Base-by-base conservation (phyloP, 441 rosid species). In the Corymbia calophylla region DNA sequence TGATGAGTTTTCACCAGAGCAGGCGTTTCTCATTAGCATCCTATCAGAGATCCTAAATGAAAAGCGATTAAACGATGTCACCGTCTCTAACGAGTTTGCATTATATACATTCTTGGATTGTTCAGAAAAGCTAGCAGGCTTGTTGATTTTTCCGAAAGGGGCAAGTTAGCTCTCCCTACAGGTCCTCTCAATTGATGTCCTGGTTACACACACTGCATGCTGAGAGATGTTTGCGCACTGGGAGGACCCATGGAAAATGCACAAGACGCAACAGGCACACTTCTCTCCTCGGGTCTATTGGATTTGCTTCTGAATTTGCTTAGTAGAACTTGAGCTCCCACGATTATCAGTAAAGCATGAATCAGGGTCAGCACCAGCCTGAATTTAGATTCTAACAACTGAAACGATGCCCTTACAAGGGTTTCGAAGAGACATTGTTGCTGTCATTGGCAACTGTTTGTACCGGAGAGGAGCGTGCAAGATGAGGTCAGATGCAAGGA, bases 371-470 rank as follows among this genome's bases (percentile, higher is more conserved):
- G 77, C 88, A 88, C 82, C 90, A 27, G n/a, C n/a, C n/a, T n/a
- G 81, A 91, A 87, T 62, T 55, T 68, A 27, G 82, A 86, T 68
- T 89, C 68, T 58, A 64, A 47, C 91, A 91, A 8, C 73, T 48
- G 21, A 95, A 93, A 89, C 70, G 89, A 17, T 96, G 98, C 89
- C 98, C 97, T 25, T 98, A 95, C 91, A 94, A 91, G 98, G 98
- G 70, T 96, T 95, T 87, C 93, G 98, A 81, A 96, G 96, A 80
- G 99, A 98, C 90, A 91, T 98, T 49, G 98, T 97, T 89, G 94
- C 96, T 5, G 96, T 96, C 87, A 95, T 97, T 77, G 98, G 95
- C 47, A 97, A 98, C 91, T 94, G 95, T 90, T 91, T 93, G 25
- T 95, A 92, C 89, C 77, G 87, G 88, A 94, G 89, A 95, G 88